phyloP scores from a whole-genome alignment of 306 rosid genomes.

The Malus sylvestris region DNA sequence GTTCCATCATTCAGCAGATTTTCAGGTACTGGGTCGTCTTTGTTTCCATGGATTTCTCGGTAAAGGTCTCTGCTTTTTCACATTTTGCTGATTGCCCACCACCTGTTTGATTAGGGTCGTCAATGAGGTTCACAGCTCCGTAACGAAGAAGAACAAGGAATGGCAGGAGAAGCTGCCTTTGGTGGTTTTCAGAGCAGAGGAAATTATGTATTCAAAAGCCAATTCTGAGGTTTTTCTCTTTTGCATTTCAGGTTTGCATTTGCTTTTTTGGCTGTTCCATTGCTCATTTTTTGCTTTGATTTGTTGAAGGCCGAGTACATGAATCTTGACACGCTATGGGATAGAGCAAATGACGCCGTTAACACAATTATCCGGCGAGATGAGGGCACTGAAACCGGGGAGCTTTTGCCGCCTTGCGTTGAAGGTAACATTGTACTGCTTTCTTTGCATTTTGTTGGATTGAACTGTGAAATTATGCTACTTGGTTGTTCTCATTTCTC shows the following conservation, averaged over 20 bases:
- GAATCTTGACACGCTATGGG: slow-evolving; percentile 80
- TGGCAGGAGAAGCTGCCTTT: slow-evolving; percentile 89
- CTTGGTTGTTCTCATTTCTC: slow-evolving; percentile 13
- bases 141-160: slow-evolving; percentile 83
- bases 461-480: slow-evolving; percentile 6
- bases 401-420: slow-evolving; percentile 92
- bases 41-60: background rate
- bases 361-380: slow-evolving; percentile 94
- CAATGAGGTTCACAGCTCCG: slow-evolving; percentile 56
- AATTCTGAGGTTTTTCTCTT: slow-evolving; percentile 71
- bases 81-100: slow-evolving; percentile 55
- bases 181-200: slow-evolving; percentile 92
- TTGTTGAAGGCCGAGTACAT: slow-evolving; percentile 68
- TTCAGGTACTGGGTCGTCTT: slow-evolving; percentile 71
- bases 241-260: slow-evolving; percentile 8
- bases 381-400: slow-evolving; percentile 76
- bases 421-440: slow-evolving; percentile 59
- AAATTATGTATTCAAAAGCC: slow-evolving; percentile 98
- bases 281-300: slow-evolving; percentile 25
- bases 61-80: slow-evolving; percentile 1
- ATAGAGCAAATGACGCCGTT: slow-evolving; percentile 88
- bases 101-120: slow-evolving; percentile 92
- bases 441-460: slow-evolving; percentile 19
- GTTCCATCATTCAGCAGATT: slow-evolving; percentile 85
- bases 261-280: background rate